Base-by-base conservation (phyloP, 2,329 filamentous ascomycete genomes). In the Hymenoscyphus linearis region DNA sequence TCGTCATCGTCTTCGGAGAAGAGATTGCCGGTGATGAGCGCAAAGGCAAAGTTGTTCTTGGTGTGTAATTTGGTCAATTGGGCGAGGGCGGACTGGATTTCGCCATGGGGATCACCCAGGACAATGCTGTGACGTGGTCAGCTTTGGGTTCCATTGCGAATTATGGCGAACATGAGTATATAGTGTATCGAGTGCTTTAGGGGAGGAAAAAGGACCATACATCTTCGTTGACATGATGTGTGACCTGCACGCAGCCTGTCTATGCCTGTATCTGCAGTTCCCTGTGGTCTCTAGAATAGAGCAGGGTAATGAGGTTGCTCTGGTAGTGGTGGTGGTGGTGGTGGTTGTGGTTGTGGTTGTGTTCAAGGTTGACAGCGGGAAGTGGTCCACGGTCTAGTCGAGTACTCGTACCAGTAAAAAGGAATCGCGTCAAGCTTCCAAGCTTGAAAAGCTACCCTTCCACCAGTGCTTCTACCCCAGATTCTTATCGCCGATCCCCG, bases 11-110 rank as follows among this genome's bases (percentile, higher is more conserved):
- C 82, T 53, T 86, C 80, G 18, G 82, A 78, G 71, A 98, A 98
- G 6, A 98, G 80, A 71, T 97, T 89, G 59, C 95, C 95, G 10
- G 86, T 85, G 35, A 96, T 78, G 60, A 99, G 85, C 16, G 90
- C 92, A 69, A 97, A 89, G 14, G 90, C 82, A 74, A 99, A 98
- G 70, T 82, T 83, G 72, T 97, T 95, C 76, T 97, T 98, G 37
- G 85, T 79, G 69, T 98, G 93, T 2, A 98, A 80, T 10, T 85
- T 83, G 9, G 86, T 80, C 22, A 98, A 79, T 76, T 97, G 99
- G 63, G 84, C 81, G 73, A 99, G 91, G 10, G 89, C 86, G 13
- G 86, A 75, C 65, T 84, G 80, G 58, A 97, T 82, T 71, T 90
- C 85, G 70, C 93, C 93, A 72, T 92, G 88, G 66, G 96, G 81